Conservation (phyloP, 371 early-diverging fungal species). For the Paraphysoderma sedebokerense region DNA sequence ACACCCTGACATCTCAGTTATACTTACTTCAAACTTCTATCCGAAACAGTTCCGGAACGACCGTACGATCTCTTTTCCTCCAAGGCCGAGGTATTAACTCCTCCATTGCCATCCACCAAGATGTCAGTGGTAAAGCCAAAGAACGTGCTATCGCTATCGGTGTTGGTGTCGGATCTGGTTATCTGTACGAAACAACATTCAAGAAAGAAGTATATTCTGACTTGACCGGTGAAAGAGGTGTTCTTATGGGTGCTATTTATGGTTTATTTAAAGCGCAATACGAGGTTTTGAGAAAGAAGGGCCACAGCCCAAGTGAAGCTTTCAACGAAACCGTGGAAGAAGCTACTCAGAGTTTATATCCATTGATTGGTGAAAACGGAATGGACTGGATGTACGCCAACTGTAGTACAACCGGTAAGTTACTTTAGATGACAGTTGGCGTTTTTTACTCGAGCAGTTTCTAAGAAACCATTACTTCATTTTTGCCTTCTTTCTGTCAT, state of each 20-base stretch:
- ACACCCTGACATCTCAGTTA: neutral
- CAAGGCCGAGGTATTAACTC: conserved; percentile 96
- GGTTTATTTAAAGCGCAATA: conserved; percentile 94
- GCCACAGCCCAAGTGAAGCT: conserved; percentile 92
- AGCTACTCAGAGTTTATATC: conserved; percentile 93
- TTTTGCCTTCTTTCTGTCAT: no score
- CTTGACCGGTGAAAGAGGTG: conserved; percentile 92
- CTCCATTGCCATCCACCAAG: conserved; percentile 88
- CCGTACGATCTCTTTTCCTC: conserved; percentile 88
- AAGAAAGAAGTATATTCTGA: conserved; percentile 95
- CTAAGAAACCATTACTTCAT: no score
- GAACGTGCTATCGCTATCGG: conserved; percentile 86
- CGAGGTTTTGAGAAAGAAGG: conserved; percentile 85
- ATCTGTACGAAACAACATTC: conserved; percentile 93
- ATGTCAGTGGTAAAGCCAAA: conserved; percentile 77
- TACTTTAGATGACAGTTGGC: conserved; percentile 2
- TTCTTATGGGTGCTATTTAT: conserved; percentile 95
- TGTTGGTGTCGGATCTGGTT: conserved; percentile 89
- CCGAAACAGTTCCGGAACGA: conserved; percentile 64
- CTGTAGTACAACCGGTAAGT: conserved; percentile 86
- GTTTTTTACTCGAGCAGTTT: neutral
- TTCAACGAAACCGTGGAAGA: conserved; percentile 98
- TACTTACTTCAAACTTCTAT: neutral
- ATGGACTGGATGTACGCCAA: conserved; percentile 96
- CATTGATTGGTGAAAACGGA: conserved; percentile 88